These are phyloP conservation scores for Trichophyton rubrum DNA, from an alignment of 2,329 filamentous ascomycete genomes.

Conservation along the genomic window DNA sequence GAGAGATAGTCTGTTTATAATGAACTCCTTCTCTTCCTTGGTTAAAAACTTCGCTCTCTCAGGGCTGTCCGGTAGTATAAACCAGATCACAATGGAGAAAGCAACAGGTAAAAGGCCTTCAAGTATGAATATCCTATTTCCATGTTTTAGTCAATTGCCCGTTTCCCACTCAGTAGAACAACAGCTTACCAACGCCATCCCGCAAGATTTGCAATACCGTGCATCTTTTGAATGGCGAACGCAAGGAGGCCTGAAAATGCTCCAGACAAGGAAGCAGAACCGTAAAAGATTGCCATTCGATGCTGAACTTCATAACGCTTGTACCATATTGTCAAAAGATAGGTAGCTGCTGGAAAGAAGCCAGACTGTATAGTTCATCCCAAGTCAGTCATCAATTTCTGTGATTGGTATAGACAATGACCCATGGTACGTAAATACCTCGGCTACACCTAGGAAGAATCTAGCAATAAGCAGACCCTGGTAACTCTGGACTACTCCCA, in stretches of 20 bases:
- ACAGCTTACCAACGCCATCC: conserved; percentile 34
- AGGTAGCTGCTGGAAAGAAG: conserved; percentile 33
- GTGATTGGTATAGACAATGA: not conserved
- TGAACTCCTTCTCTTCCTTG: conserved; percentile 31
- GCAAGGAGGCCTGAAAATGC: conserved; percentile 40
- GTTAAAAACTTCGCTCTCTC: conserved; percentile 47
- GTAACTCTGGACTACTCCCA: conserved; percentile 43
- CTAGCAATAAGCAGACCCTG: conserved; percentile 39
- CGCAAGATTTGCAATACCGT: conserved; percentile 29
- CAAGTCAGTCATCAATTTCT: not conserved
- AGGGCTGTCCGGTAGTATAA: conserved; percentile 56
- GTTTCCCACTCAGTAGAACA: not conserved
- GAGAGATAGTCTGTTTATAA: conserved; percentile 22
- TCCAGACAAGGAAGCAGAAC: conserved; percentile 23
- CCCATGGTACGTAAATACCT: conserved; percentile 17
- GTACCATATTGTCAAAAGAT: conserved; percentile 19
- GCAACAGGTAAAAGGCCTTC: conserved; percentile 39
- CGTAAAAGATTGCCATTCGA: conserved; percentile 22
- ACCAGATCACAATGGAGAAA: conserved; percentile 40
- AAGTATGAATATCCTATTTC: conserved; percentile 33
- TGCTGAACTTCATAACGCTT: conserved; percentile 19
- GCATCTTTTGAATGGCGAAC: conserved; percentile 36
- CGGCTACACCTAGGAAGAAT: conserved; percentile 38
- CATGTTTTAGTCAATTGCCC: not conserved
- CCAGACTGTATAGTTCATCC: conserved; percentile 29